phyloP scores from a whole-genome alignment of 1,284 basidiomycete genomes.

The Amylostereum areolatum region DNA sequence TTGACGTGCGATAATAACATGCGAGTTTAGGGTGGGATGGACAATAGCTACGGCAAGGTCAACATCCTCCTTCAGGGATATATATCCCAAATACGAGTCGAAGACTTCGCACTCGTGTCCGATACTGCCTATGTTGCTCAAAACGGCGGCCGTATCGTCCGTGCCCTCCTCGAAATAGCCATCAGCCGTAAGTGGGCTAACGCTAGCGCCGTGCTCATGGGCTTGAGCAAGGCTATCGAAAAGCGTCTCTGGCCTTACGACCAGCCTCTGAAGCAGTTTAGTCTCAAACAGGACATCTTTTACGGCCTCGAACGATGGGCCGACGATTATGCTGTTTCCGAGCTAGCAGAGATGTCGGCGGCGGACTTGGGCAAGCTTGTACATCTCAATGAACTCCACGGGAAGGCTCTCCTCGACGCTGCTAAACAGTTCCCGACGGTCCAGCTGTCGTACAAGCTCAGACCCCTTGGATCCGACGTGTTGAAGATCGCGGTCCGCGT shows the following conservation, averaged over 20 bases:
- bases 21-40: conserved; percentile 56
- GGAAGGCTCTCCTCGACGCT: conserved; percentile 71
- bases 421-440: conserved; percentile 86
- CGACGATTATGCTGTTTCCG: conserved; percentile 76
- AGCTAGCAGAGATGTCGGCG: conserved; percentile 73
- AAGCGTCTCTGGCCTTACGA: conserved; percentile 95
- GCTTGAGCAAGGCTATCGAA: conserved; percentile 91
- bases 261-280: conserved; percentile 83
- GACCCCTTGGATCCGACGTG: conserved; percentile 81
- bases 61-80: conserved; percentile 93
- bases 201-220: conserved; percentile 76
- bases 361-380: conserved; percentile 79
- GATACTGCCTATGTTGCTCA: conserved; percentile 92
- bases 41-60: conserved; percentile 58
- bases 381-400: conserved; percentile 85
- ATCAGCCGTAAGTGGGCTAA: conserved; percentile 90
- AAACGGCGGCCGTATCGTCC: conserved; percentile 91
- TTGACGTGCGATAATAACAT: neutral
- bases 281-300: conserved; percentile 74
- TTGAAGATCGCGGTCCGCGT: conserved; percentile 73
- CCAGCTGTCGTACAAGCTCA: conserved; percentile 63
- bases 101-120: conserved; percentile 96
- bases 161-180: conserved; percentile 92
- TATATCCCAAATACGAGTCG: conserved; percentile 76
- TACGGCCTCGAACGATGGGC: conserved; percentile 80